Evolutionary conservation across 441 rosid genomes (phyloP), one percentile per base, ranked within the genome.

Genomic region (Hypseocharis bilobata): DNA sequence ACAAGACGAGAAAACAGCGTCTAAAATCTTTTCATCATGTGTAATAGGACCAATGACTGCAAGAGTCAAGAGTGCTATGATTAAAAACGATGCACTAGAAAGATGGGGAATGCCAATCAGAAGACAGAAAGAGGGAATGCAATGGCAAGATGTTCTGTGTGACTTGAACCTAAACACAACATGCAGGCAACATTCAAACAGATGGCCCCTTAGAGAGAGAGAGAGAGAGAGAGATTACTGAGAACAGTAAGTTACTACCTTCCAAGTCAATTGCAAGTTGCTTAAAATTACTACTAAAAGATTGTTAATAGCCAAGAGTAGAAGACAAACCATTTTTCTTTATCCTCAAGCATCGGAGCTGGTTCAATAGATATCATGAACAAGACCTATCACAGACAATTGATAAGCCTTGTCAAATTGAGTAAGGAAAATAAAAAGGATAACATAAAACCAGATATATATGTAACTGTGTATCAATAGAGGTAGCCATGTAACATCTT

Each of bases 261-360:
- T 73, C 26, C 38, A 62, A 14, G 59, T 30, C 55, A 42, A 28
- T 42, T 26, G 68, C 64, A 57, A 63, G 17, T 19, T 36, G 65
- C 64, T 59, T 56, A 62, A 0, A 57, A 47, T 55, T 60, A 58
- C 8, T 61, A 28, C 14, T 23, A 19, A 68, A 63, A 65, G 32
- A 69, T 17, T 34, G 16, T 52, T 22, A n/a, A 34, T 29, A 63
- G n/a, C 75, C 44, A 75, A 74, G 73, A 68, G 67, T 57, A 30
- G 58, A 76, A 42, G 34, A 70, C 89, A 7, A 77, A 93, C 98
- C 99, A 94, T 84, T 91, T 94, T 80, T 94, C 99, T 89, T 94
- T 94, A 79, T 94, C 99, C 81, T 94, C 98, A 23, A 91, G 99
- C 99, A 94, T 94, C n/a, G 99, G 99, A 77, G 99, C 94, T 66